phyloP scores from a whole-genome alignment of 176 grass and related monocot genomes.

The Carex myosuroides region DNA sequence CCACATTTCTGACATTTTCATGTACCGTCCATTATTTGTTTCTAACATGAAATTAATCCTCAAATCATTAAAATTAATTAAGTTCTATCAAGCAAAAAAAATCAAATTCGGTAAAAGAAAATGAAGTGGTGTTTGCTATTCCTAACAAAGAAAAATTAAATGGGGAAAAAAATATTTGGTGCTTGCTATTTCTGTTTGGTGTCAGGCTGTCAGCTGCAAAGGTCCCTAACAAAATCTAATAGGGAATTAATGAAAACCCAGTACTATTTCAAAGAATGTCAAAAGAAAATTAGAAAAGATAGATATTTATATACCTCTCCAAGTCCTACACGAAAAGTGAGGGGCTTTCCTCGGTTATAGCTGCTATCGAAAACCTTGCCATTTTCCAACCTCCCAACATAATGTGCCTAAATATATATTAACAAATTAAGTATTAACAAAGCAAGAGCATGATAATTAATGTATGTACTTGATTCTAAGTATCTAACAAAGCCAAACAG shows the following conservation, averaged over 20 bases:
- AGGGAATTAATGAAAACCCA: no score
- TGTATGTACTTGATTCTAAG: neutral
- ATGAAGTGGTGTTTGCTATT: no score
- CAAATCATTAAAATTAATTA: neutral
- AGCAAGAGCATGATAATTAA: neutral
- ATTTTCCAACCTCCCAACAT: constrained; percentile 77
- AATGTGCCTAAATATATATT: constrained; percentile 50
- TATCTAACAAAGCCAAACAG: neutral
- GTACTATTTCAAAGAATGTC: neutral
- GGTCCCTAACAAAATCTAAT: neutral
- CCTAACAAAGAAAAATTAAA: no score
- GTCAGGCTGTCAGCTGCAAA: neutral
- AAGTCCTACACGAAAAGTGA: constrained; percentile 67
- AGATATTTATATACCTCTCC: constrained; percentile 46
- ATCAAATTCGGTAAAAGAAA: no score
- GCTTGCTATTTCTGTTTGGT: neutral
- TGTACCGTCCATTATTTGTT: neutral
- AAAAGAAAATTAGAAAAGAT: neutral
- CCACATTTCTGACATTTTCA: neutral
- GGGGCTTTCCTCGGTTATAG: constrained; percentile 64
- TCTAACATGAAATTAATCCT: neutral
- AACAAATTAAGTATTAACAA: neutral
- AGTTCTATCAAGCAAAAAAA: neutral
- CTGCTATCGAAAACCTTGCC: constrained; percentile 95
- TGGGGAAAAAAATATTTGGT: neutral